Evolutionary conservation across 768 basidiomycete species (phyloP), one percentile per base, ranked within the genome.

Genomic region (Pleurotus giganteus): DNA sequence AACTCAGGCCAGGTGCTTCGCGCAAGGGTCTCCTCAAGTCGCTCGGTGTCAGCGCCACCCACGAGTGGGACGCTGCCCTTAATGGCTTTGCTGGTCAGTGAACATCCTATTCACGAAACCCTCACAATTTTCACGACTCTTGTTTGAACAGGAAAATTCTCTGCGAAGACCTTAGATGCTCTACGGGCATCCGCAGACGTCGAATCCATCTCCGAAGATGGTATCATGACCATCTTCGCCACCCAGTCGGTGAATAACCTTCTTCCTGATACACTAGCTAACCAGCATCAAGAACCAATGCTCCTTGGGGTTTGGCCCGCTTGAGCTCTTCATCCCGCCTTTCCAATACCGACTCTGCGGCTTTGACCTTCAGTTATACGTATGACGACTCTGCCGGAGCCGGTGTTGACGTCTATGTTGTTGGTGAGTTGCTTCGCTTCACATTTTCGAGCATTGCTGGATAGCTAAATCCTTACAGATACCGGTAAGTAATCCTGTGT

Each of bases 351-450:
- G 55, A 57, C 27, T 29, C 58, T 19, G 45, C 36, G 57, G 53
- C 56, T 37, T 32, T 63, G 28, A 64, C 53, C 8, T 71, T 59
- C 50, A 60, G 53, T 13, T 71, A 68, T 56, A 67, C 60, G 4
- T 75, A 71, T 53, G 63, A 70, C 5, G n/a, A n/a, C 39, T 47
- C 53, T 27, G 41, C 64, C 27, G 71, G 65, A 7, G 72, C 71
- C 27, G 72, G 72, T 57, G 67, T 79, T 57, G 56, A 53, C 17
- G 52, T 57, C 34, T 78, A 77, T 56, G 58, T 78, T 46, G 61
- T 78, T 54, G 77, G 74, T 73, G 23, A 50, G 65, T 57, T 15
- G 8, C 19, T 12, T 13, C n/a, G 15, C n/a, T n/a, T n/a, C n/a
- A n/a, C n/a, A 28, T 31, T 47, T 4, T 44, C 15, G 3, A 2